Percentiles rank a stretch among this genome's conserved stretches.
phyloP scores from a whole-genome alignment of 192 early-diverging fungal species.

The Backusella australiensis region DNA sequence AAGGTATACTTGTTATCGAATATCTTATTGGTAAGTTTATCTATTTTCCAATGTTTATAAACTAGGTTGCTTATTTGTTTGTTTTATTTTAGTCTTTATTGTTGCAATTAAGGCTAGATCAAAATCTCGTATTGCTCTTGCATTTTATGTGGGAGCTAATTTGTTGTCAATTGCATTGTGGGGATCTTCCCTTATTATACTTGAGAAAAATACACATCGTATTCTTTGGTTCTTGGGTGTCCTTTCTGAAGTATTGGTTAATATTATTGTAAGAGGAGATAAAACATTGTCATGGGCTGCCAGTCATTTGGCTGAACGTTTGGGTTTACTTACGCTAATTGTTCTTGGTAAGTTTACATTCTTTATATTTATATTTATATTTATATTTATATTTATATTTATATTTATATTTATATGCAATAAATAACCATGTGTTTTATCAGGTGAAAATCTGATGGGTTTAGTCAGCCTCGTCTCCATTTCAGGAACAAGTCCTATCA shows the following conservation, averaged over 20 bases:
- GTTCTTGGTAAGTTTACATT: conserved; percentile 38
- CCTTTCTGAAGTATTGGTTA: conserved; percentile 37
- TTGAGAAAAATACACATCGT: conserved; percentile 33
- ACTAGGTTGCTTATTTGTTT: not conserved
- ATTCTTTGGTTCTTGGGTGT: conserved; percentile 43
- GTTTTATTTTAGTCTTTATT: conserved; percentile 14
- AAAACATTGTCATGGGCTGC: conserved; percentile 48
- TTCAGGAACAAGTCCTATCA: conserved; percentile 12
- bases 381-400: no score
- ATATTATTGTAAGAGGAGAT: conserved; percentile 36
- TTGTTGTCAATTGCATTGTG: conserved; percentile 42
- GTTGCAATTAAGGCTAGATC: conserved; percentile 26
- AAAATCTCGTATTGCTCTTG: conserved; percentile 36
- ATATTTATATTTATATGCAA: not conserved
- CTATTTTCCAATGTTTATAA: not conserved
- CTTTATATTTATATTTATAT: not conserved
- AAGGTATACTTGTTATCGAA: conserved; percentile 42
- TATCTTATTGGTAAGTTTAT: conserved; percentile 39
- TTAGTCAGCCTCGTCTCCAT: conserved; percentile 22
- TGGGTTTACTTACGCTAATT: conserved; percentile 46
- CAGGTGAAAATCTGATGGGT: conserved; percentile 35
- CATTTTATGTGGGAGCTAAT: conserved; percentile 43
- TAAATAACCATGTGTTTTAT: not conserved
- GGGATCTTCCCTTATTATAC: conserved; percentile 37
- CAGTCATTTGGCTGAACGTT: conserved; percentile 48